A percentile compares a stretch with the other conserved stretches of the same genome.
These are phyloP conservation scores for Narthecium ossifragum DNA, from an alignment of 106 monocot species.

Conservation along the genomic window DNA sequence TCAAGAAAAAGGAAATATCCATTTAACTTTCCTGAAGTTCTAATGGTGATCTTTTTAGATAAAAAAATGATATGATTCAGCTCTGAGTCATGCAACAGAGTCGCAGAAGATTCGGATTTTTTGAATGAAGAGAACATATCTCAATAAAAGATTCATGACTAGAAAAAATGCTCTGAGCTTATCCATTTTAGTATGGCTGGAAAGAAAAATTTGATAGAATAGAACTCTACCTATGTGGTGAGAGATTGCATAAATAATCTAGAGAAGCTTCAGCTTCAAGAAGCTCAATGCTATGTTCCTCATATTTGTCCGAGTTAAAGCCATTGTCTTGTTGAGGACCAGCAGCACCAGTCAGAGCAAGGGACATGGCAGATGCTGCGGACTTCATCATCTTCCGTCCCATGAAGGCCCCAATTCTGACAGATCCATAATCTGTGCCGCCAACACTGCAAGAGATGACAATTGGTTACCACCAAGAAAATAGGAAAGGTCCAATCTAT, in stretches of 20 bases:
- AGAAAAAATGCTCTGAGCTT: too few species aligned
- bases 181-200: too few species aligned
- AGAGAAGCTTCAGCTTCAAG: constrained; percentile 68
- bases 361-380: constrained; percentile 45
- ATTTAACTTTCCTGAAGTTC: too few species aligned
- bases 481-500: too few species aligned
- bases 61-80: too few species aligned
- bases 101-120: too few species aligned
- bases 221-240: constrained; percentile 72
- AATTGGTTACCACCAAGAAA: too few species aligned
- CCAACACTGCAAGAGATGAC: constrained; percentile 80
- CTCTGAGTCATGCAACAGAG: too few species aligned
- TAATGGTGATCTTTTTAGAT: too few species aligned
- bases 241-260: constrained; percentile 83
- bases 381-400: constrained; percentile 89
- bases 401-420: constrained; percentile 95
- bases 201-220: neutral
- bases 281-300: constrained; percentile 60
- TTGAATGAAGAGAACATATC: neutral
- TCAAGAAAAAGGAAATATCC: constrained; percentile 2
- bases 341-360: constrained; percentile 18
- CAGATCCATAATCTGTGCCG: constrained; percentile 97
- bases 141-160: too few species aligned
- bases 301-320: constrained; percentile 41
- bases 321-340: constrained; percentile 21